Evolutionary conservation across 805 yeast species (phyloP).

Genomic region (Wickerhamiella brachini): DNA sequence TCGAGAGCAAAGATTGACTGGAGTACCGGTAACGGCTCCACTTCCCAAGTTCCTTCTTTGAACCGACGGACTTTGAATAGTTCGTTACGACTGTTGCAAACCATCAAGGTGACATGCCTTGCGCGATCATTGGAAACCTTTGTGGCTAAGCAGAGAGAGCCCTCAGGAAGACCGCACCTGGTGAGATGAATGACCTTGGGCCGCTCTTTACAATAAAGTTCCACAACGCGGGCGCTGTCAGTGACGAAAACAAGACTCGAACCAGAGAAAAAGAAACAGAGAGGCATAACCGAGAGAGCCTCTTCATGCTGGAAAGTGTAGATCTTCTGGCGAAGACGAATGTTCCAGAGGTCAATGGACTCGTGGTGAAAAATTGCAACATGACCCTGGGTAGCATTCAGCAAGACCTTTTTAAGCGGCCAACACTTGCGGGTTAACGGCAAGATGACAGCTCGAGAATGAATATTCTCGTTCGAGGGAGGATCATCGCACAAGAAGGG

Average conservation of each 20-base stretch:
- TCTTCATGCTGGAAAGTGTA: slow-evolving; percentile 1
- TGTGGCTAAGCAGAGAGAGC: not conserved
- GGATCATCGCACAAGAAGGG: not conserved
- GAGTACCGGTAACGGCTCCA: not conserved
- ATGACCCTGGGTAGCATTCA: not conserved
- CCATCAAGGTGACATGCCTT: not conserved
- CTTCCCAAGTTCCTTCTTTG: not conserved
- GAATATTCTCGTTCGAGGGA: not conserved
- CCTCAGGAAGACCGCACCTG: not conserved
- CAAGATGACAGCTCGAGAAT: not conserved
- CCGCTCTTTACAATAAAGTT: slow-evolving; percentile 2
- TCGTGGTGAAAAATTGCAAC: slow-evolving; percentile 1
- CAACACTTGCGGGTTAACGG: slow-evolving; percentile 1
- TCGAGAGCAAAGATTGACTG: not conserved
- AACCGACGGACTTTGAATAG: slow-evolving; percentile 1
- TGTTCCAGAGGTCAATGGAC: slow-evolving; percentile 3
- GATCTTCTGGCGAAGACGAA: not conserved
- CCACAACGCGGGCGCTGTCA: slow-evolving; percentile 1
- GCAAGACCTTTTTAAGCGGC: slow-evolving; percentile 1
- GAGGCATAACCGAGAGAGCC: not conserved
- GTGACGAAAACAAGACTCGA: not conserved
- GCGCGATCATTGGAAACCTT: not conserved
- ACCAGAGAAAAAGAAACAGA: not conserved
- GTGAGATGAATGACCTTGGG: not conserved
- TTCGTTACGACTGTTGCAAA: slow-evolving; percentile 1